These are phyloP conservation scores for Chalciporus sphaerocephalus DNA, from an alignment of 768 basidiomycete genomes.

Conservation along the genomic window DNA sequence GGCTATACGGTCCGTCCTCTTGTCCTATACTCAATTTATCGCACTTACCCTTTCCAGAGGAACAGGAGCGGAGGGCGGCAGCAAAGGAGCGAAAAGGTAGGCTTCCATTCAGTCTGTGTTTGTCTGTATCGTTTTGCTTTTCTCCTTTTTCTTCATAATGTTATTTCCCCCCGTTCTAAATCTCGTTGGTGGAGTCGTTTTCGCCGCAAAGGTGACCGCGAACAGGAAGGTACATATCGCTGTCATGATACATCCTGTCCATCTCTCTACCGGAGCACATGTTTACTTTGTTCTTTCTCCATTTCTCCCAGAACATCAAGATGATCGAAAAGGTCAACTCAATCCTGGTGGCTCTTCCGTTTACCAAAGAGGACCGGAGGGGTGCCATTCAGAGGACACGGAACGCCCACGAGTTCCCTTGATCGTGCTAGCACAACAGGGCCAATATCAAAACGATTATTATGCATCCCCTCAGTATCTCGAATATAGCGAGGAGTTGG, in stretches of 20 bases:
- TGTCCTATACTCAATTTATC: neutral
- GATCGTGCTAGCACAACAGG: slow-evolving; percentile 58
- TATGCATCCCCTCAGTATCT: slow-evolving; percentile 22
- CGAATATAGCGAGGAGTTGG: slow-evolving; percentile 22
- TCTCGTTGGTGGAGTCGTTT: slow-evolving; percentile 34
- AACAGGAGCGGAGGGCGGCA: slow-evolving; percentile 57
- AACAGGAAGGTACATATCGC: slow-evolving; percentile 58
- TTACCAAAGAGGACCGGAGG: slow-evolving; percentile 17
- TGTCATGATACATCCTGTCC: slow-evolving; percentile 27
- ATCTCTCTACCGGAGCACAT: slow-evolving; percentile 12
- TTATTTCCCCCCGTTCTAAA: slow-evolving; percentile 27
- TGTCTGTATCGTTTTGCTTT: slow-evolving; percentile 35
- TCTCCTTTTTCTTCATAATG: slow-evolving; percentile 30
- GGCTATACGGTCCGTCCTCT: slow-evolving; percentile 60
- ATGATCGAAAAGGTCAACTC: slow-evolving; percentile 11
- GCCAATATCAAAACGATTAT: slow-evolving; percentile 34
- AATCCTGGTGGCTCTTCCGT: slow-evolving; percentile 3
- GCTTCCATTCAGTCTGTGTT: slow-evolving; percentile 34
- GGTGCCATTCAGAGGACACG: slow-evolving; percentile 24
- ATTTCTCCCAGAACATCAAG: slow-evolving; percentile 17
- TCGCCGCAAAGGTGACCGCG: slow-evolving; percentile 34
- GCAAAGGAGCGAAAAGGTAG: slow-evolving; percentile 84
- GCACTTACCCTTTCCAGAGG: slow-evolving; percentile 43
- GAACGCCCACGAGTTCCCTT: slow-evolving; percentile 51
- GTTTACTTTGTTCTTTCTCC: slow-evolving; percentile 20